Conservation (phyloP, 192 early-diverging fungal species). For the Haplosporangium gracile region DNA sequence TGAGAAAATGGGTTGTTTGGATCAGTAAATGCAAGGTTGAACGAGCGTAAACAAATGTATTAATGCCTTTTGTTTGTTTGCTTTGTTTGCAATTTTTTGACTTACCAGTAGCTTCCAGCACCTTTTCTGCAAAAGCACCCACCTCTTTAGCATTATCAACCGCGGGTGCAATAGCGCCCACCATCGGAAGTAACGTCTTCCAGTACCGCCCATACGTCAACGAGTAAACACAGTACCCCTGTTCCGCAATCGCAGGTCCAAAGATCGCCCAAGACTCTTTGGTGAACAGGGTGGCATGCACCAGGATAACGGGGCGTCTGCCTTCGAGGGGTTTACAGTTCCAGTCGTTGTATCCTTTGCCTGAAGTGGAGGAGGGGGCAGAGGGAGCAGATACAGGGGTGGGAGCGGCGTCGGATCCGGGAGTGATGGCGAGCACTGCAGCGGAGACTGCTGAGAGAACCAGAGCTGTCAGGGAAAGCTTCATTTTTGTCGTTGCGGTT, state of each 20-base stretch:
- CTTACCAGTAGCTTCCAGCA: conserved; percentile 12
- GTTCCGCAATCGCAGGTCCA: not conserved
- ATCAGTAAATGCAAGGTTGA: not conserved
- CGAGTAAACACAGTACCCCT: conserved; percentile 5
- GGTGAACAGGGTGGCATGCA: not conserved
- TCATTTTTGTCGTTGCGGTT: not conserved
- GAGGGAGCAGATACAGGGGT: not conserved
- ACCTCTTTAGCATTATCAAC: not conserved
- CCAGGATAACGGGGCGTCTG: conserved; percentile 24
- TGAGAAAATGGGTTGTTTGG: no score
- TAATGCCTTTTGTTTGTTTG: not conserved
- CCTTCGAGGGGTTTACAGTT: conserved; percentile 28
- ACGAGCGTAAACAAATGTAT: not conserved
- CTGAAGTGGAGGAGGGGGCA: not conserved
- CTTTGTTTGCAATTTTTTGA: not conserved
- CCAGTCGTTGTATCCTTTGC: conserved; percentile 43
- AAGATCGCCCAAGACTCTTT: not conserved
- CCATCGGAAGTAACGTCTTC: not conserved
- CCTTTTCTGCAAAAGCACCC: not conserved
- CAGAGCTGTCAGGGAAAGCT: not conserved
- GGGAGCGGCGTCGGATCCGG: not conserved
- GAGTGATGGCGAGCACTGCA: not conserved
- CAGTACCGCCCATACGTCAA: not conserved
- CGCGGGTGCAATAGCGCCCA: not conserved
- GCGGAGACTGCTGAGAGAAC: not conserved